These are phyloP conservation scores for Pichia sp. DNA, from an alignment of 1,139 yeast species.

Conservation along the genomic window DNA sequence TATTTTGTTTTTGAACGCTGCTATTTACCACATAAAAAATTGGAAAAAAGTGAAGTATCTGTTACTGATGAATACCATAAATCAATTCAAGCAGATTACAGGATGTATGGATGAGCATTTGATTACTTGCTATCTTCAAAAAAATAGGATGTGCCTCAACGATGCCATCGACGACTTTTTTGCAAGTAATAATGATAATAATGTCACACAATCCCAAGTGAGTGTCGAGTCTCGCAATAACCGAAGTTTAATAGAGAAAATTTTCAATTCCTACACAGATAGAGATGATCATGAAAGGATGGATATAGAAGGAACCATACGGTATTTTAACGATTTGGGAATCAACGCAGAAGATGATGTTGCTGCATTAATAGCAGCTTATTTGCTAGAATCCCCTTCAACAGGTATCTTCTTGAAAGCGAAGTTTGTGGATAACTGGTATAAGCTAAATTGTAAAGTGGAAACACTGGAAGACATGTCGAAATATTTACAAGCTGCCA, in stretches of 20 bases:
- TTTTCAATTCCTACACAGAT: conserved; percentile 24
- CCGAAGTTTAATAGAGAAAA: conserved; percentile 5
- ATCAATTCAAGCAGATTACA: conserved; percentile 17
- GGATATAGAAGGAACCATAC: conserved; percentile 72
- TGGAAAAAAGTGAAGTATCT: no score
- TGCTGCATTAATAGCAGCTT: conserved; percentile 62
- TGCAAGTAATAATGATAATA: not conserved
- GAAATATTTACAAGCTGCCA: conserved; percentile 28
- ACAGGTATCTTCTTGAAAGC: conserved; percentile 52
- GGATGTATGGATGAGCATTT: conserved; percentile 17
- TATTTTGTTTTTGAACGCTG: no score
- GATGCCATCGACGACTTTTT: conserved; percentile 25
- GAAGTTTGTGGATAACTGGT: conserved; percentile 55
- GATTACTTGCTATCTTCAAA: conserved; percentile 18
- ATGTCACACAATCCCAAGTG: not conserved
- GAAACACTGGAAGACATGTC: conserved; percentile 44
- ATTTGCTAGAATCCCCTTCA: conserved; percentile 55
- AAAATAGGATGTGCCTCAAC: conserved; percentile 19
- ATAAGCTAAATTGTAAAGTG: conserved; percentile 18
- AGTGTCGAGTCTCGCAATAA: conserved; percentile 6
- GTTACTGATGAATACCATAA: not conserved
- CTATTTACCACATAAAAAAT: no score
- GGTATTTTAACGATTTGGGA: conserved; percentile 56
- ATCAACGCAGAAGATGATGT: conserved; percentile 64
- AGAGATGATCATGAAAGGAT: conserved; percentile 28